phyloP scores from a whole-genome alignment of 768 basidiomycete species.

The Piloderma croceum region DNA sequence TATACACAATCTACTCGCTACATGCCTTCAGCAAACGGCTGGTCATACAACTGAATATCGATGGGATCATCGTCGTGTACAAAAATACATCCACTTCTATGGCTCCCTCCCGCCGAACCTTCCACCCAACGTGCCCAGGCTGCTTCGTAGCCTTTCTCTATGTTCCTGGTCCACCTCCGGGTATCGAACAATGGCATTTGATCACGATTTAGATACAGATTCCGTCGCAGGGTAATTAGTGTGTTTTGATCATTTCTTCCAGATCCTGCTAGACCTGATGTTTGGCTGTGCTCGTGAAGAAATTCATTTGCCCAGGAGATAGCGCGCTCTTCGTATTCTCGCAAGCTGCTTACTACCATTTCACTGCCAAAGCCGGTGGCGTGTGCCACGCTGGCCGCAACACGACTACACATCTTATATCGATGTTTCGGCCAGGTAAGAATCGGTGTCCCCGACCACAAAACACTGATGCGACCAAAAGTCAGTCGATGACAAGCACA shows the following conservation, averaged over 20 bases:
- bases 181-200: conserved; percentile 46
- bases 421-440: conserved; percentile 41
- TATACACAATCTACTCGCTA: too few species aligned
- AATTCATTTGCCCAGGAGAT: conserved; percentile 33
- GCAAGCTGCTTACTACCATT: conserved; percentile 39
- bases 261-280: conserved; percentile 3
- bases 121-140: conserved; percentile 47
- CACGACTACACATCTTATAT: conserved; percentile 47
- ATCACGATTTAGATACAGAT: conserved; percentile 38
- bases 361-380: conserved; percentile 44
- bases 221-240: conserved; percentile 34
- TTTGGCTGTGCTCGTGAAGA: conserved; percentile 10
- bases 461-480: conserved; percentile 28
- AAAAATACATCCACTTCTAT: conserved; percentile 21
- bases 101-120: conserved; percentile 27
- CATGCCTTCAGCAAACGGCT: too few species aligned
- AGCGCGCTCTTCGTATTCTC: conserved; percentile 43
- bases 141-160: conserved; percentile 38
- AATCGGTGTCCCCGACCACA: conserved; percentile 49
- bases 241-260: conserved; percentile 25
- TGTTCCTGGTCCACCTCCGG: conserved; percentile 38
- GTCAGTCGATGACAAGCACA: not conserved
- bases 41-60: too few species aligned
- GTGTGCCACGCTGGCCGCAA: conserved; percentile 41
- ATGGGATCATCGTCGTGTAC: conserved; percentile 20